Percentiles rank a stretch among this genome's conserved stretches.
Conservation (phyloP, 176 grass and related monocot species). For the Carex parvula region DNA sequence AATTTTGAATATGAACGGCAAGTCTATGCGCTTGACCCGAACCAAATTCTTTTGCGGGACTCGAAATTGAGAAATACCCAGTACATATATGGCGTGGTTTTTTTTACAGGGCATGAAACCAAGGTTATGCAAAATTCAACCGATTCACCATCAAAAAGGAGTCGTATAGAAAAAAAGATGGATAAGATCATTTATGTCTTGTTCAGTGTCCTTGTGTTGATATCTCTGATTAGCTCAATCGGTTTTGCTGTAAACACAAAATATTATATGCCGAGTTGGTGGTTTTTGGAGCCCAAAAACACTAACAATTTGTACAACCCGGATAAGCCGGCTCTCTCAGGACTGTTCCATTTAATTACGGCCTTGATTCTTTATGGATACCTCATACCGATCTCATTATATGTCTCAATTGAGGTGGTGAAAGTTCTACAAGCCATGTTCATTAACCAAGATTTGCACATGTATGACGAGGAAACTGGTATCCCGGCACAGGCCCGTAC, state of each 20-base stretch:
- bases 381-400: constrained; percentile 90
- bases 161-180: constrained; percentile 94
- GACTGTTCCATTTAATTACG: constrained; percentile 92
- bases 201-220: constrained; percentile 82
- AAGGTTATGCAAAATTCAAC: constrained; percentile 99
- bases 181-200: constrained; percentile 89
- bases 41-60: constrained; percentile 90
- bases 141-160: constrained; percentile 84
- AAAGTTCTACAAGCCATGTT: constrained; percentile 91
- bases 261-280: constrained; percentile 71
- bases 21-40: constrained; percentile 69
- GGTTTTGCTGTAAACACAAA: constrained; percentile 94
- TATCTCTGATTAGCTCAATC: constrained; percentile 88
- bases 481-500: constrained; percentile 84
- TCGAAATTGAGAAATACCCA: constrained; percentile 93
- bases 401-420: constrained; percentile 94
- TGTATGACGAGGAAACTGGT: constrained; percentile 93
- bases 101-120: constrained; percentile 92
- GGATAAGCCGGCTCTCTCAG: constrained; percentile 57
- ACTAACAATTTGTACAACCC: constrained; percentile 62
- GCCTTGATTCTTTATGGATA: constrained; percentile 98
- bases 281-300: constrained; percentile 72
- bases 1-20: constrained; percentile 92
- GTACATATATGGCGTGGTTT: constrained; percentile 83
- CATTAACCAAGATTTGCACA: constrained; percentile 90